These are phyloP conservation scores for Desmodesmus armatus DNA, from an alignment of 139 green algal genomes.

Conservation along the genomic window DNA sequence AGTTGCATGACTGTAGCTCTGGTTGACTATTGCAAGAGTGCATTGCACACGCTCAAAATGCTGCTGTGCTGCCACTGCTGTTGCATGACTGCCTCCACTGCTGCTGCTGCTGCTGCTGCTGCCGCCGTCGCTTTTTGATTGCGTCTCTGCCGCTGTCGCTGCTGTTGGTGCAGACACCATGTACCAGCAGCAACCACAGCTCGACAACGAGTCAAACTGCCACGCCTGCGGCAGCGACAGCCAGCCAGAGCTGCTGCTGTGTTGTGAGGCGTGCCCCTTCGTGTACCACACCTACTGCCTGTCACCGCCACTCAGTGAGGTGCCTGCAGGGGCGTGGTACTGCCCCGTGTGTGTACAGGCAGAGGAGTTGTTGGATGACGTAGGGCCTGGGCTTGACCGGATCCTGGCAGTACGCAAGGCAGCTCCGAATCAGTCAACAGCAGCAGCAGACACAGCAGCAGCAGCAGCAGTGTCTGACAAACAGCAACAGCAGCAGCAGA, in stretches of 20 bases:
- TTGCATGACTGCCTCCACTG: neutral
- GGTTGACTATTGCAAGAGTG: neutral
- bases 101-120: neutral
- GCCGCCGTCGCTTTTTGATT: neutral
- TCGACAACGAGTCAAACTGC: conserved; percentile 49
- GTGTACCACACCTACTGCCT: conserved; percentile 76
- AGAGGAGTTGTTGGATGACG: conserved; percentile 24
- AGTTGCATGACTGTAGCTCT: neutral
- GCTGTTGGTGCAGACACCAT: neutral
- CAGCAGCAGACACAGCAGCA: conserved; percentile 28
- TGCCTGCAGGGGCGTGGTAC: conserved; percentile 71
- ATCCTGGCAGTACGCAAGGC: conserved; percentile 58
- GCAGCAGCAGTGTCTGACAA: neutral
- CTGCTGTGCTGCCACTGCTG: neutral
- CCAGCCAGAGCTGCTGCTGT: conserved; percentile 66
- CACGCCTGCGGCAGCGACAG: conserved; percentile 49
- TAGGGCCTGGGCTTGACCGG: conserved; percentile 45
- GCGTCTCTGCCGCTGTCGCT: neutral
- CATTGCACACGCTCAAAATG: neutral
- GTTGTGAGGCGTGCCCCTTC: conserved; percentile 69
- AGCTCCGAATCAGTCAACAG: conserved; percentile 17
- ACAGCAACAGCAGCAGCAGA: conserved; percentile 9
- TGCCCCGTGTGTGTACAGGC: conserved; percentile 61
- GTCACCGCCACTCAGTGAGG: conserved; percentile 62
- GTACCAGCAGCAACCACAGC: neutral